These are phyloP conservation scores for Acorus gramineus DNA, from an alignment of 106 monocot genomes.

Conservation along the genomic window DNA sequence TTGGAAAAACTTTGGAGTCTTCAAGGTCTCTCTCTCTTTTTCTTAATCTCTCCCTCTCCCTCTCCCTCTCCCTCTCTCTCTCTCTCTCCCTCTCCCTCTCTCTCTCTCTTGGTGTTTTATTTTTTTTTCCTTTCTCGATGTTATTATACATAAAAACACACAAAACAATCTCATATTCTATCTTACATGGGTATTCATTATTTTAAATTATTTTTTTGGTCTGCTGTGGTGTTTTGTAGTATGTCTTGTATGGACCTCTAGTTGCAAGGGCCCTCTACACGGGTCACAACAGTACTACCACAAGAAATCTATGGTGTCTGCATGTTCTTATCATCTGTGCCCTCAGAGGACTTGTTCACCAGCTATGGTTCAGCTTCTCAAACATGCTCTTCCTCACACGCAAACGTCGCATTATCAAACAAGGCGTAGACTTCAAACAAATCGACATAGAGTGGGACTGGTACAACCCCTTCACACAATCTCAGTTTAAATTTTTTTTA, in stretches of 20 bases:
- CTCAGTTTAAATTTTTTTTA: constrained; percentile 10
- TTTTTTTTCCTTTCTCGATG: no score
- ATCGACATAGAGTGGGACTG: constrained; percentile 33
- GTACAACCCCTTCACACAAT: constrained; percentile 12
- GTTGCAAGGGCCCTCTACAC: constrained; percentile 8
- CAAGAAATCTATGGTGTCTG: constrained; percentile 4
- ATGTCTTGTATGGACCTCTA: constrained; percentile 23
- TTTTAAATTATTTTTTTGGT: no score
- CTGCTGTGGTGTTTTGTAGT: constrained; percentile 5
- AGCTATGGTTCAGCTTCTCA: background rate
- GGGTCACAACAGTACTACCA: constrained; percentile 1
- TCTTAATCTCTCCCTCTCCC: no score
- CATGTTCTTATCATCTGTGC: constrained; percentile 16
- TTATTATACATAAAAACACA: no score
- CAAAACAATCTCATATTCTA: no score
- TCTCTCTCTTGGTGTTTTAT: no score
- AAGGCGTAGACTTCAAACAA: constrained; percentile 27
- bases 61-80: no score
- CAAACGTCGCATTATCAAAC: constrained; percentile 17
- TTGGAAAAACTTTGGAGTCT: no score
- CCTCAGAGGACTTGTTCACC: constrained; percentile 15
- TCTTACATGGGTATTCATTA: no score
- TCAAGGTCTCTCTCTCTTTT: no score
- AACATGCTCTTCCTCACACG: constrained; percentile 40
- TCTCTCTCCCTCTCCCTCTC: no score